Percentiles rank a stretch among this genome's conserved stretches.
phyloP scores from a whole-genome alignment of 495 filamentous ascomycete genomes.

The Neurospora sp. region DNA sequence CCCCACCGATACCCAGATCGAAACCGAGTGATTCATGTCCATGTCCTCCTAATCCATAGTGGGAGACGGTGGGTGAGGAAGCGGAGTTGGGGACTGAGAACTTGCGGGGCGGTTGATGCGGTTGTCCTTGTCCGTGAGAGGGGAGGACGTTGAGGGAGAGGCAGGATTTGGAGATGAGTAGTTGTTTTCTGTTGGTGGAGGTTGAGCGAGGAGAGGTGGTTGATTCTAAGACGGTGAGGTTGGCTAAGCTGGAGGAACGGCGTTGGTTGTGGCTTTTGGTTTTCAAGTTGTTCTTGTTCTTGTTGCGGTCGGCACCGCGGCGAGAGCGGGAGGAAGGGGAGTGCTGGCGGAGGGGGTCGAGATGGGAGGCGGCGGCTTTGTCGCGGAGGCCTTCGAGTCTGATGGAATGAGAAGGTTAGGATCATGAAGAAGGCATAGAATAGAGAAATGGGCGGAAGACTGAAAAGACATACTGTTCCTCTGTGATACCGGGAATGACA shows the following conservation, averaged over 20 bases:
- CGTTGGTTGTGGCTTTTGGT: not conserved
- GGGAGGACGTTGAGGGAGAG: not conserved
- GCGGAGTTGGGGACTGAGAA: not conserved
- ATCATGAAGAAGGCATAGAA: not conserved
- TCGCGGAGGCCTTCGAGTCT: slow-evolving; percentile 32
- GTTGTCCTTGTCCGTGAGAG: not conserved
- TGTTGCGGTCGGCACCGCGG: not conserved
- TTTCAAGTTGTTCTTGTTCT: not conserved
- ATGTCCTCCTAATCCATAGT: not conserved
- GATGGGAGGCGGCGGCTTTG: slow-evolving; percentile 29
- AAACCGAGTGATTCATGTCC: not conserved
- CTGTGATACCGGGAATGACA: slow-evolving; percentile 29
- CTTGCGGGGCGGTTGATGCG: not conserved
- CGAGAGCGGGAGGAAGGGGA: not conserved
- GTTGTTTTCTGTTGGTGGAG: not conserved
- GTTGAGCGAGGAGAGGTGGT: not conserved
- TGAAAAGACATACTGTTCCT: slow-evolving; percentile 30
- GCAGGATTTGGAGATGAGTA: not conserved
- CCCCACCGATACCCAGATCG: not conserved
- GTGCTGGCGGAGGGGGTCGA: slow-evolving; percentile 15
- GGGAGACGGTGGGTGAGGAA: not conserved
- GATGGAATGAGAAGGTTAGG: not conserved
- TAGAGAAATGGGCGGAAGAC: not conserved
- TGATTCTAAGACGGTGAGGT: not conserved
- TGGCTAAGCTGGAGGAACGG: not conserved